A percentile compares a stretch with the other conserved stretches of the same genome.
Conservation (phyloP, 2,329 filamentous ascomycete genomes). For the Colletotrichum sp. region DNA sequence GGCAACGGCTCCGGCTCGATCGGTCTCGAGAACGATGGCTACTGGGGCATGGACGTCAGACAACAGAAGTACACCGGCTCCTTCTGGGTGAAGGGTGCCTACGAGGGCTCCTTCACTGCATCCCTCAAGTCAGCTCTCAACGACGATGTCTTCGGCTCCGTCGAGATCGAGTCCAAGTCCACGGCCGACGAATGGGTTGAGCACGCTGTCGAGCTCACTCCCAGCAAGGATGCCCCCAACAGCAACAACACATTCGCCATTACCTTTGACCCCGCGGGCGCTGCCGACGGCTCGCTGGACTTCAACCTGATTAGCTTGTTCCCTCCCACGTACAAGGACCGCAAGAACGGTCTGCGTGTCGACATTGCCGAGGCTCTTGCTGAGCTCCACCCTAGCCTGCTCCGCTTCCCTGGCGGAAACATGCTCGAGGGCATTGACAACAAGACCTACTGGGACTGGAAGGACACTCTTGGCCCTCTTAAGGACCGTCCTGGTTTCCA, state of each 20-base stretch:
- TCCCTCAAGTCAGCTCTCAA: constrained; percentile 50
- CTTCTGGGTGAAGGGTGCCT: constrained; percentile 58
- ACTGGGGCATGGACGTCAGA: constrained; percentile 62
- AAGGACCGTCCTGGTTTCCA: constrained; percentile 59
- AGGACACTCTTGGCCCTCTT: constrained; percentile 59
- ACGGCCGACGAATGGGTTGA: constrained; percentile 53
- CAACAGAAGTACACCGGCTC: constrained; percentile 52
- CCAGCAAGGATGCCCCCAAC: constrained; percentile 51
- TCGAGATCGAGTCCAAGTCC: constrained; percentile 50
- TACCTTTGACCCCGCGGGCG: constrained; percentile 51
- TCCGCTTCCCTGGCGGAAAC: constrained; percentile 71
- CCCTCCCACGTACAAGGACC: constrained; percentile 63
- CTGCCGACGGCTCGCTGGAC: constrained; percentile 48
- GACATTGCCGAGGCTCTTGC: constrained; percentile 61
- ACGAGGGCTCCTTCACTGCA: constrained; percentile 51
- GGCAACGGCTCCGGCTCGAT: constrained; percentile 34
- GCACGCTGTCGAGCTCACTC: constrained; percentile 51
- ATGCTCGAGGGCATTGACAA: constrained; percentile 58
- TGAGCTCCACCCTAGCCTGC: constrained; percentile 57
- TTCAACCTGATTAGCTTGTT: constrained; percentile 66
- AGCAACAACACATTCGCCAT: constrained; percentile 62
- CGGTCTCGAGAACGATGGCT: constrained; percentile 59
- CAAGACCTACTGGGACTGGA: constrained; percentile 54
- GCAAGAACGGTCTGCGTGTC: constrained; percentile 61
- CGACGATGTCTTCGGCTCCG: constrained; percentile 47